A percentile compares a stretch with the other conserved stretches of the same genome.
phyloP scores from a whole-genome alignment of 2,329 filamentous ascomycete species.

The Fusarium sp. region DNA sequence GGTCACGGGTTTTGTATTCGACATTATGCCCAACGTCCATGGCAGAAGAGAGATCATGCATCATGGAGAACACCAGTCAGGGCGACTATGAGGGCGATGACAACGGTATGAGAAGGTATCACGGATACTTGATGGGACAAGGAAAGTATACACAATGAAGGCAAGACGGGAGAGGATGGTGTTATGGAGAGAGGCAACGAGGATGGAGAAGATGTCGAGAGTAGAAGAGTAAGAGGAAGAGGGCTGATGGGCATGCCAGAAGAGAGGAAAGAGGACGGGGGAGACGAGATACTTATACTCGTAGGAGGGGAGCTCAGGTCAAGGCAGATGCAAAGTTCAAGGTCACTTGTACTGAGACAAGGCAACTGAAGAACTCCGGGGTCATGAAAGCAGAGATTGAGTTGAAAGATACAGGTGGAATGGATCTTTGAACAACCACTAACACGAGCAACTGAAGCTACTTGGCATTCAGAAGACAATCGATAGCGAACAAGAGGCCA shows the following conservation, averaged over 20 bases:
- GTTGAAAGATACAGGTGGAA: background rate
- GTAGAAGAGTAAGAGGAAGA: background rate
- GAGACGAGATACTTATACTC: constrained; percentile 48
- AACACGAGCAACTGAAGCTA: constrained; percentile 4
- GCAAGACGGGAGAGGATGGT: background rate
- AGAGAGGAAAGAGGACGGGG: constrained; percentile 28
- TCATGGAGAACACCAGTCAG: background rate
- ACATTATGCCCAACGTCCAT: constrained; percentile 61
- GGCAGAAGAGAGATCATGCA: constrained; percentile 8
- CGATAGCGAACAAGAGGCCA: background rate
- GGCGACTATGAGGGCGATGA: background rate
- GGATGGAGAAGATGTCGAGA: background rate
- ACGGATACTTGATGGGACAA: background rate
- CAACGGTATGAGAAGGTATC: background rate
- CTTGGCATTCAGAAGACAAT: background rate
- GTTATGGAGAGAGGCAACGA: background rate
- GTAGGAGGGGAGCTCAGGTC: constrained; percentile 1
- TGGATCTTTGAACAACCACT: background rate
- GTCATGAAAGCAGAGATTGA: background rate
- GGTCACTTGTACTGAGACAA: constrained; percentile 25
- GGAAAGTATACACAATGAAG: background rate
- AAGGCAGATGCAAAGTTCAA: constrained; percentile 11
- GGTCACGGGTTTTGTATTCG: constrained; percentile 69
- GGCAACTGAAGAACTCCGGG: constrained; percentile 9
- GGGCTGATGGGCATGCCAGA: constrained; percentile 25